Percentiles rank a stretch among this genome's conserved stretches.
These are phyloP conservation scores for Diaporthe sp. DNA, from an alignment of 2,329 filamentous ascomycete species.

Conservation along the genomic window DNA sequence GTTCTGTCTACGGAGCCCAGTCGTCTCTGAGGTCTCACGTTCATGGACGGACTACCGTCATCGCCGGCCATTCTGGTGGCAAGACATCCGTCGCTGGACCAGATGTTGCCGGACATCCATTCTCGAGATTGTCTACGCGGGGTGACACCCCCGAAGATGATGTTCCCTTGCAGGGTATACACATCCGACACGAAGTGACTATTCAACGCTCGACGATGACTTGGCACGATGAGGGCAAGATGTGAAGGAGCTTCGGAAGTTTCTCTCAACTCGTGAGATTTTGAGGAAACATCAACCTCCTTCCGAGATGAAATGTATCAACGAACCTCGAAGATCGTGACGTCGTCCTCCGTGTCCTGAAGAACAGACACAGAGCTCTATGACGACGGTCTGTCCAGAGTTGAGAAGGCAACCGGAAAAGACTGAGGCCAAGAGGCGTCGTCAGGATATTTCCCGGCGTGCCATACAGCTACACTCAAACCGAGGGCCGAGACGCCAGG, in stretches of 20 bases:
- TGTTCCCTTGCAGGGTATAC: constrained; percentile 8
- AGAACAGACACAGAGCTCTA: not conserved
- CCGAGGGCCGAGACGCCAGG: too few species aligned
- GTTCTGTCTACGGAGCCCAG: not conserved
- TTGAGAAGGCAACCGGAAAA: not conserved
- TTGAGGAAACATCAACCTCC: not conserved
- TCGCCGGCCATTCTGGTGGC: not conserved
- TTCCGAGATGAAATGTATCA: not conserved
- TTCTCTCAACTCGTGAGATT: not conserved
- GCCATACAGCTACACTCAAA: not conserved
- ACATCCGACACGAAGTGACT: constrained; percentile 13
- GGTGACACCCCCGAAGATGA: not conserved
- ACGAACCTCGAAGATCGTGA: not conserved
- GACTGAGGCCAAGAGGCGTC: not conserved
- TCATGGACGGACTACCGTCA: constrained; percentile 6
- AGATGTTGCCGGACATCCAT: not conserved
- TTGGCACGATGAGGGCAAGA: constrained; percentile 2
- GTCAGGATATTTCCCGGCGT: too few species aligned
- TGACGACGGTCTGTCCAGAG: not conserved
- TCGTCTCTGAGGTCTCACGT: constrained; percentile 15
- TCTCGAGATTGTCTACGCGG: constrained; percentile 4
- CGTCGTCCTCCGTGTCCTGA: not conserved
- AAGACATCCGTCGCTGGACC: not conserved
- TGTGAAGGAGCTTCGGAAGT: not conserved
- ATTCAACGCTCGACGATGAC: constrained; percentile 5